Conservation (phyloP, 2,329 filamentous ascomycete species). For the Claviceps monticola region DNA sequence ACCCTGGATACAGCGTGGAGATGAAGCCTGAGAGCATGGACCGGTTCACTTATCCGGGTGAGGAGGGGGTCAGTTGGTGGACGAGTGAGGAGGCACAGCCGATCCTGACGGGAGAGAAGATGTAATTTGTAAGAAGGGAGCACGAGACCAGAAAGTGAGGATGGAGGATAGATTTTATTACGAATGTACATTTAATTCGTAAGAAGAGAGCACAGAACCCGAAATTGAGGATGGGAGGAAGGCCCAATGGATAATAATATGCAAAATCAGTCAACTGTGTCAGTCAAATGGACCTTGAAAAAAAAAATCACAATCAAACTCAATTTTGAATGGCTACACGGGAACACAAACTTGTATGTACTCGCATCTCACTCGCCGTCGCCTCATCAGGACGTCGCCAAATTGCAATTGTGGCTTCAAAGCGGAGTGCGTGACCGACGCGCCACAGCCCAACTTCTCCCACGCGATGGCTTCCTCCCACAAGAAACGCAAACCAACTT, state of each 20-base stretch:
- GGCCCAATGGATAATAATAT: slow-evolving; percentile 29
- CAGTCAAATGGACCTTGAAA: too few species aligned
- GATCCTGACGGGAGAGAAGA: slow-evolving; percentile 52
- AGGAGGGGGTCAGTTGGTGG: slow-evolving; percentile 76
- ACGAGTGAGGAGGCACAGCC: slow-evolving; percentile 61
- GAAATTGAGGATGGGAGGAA: neutral
- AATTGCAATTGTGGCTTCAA: too few species aligned
- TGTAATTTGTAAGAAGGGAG: slow-evolving; percentile 18
- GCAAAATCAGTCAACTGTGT: too few species aligned
- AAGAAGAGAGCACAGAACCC: neutral
- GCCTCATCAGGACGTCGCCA: too few species aligned
- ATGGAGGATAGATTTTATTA: too few species aligned
- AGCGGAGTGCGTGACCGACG: too few species aligned
- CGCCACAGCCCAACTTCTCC: neutral
- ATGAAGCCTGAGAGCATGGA: slow-evolving; percentile 88
- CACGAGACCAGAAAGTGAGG: neutral
- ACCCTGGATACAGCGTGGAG: slow-evolving; percentile 82
- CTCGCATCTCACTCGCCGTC: too few species aligned
- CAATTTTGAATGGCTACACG: too few species aligned
- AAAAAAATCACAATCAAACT: too few species aligned
- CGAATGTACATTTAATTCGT: slow-evolving; percentile 33
- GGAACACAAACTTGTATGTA: too few species aligned
- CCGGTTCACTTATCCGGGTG: slow-evolving; percentile 59
- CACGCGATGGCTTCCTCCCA: neutral
- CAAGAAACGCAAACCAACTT: neutral